Evolutionary conservation across 2,329 filamentous ascomycete species (phyloP), one percentile per base, ranked within the genome.

Genomic region (Neoascochyta sp.): DNA sequence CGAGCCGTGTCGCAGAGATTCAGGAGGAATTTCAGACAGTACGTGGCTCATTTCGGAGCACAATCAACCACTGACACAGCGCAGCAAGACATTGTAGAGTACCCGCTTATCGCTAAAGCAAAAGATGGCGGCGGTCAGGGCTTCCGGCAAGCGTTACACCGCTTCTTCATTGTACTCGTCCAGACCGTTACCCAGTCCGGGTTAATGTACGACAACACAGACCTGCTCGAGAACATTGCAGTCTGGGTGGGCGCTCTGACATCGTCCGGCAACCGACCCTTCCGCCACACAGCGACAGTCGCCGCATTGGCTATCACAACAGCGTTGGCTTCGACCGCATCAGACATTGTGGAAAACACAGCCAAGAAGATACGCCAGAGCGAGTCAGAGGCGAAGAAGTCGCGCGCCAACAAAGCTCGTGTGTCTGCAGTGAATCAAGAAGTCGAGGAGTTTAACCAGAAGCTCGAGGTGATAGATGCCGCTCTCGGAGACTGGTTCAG

Each of bases 191-290:
- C 93, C 52, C 80, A 87, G 47, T 84, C 84, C n/a, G 83, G 84
- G 14, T 67, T 86, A 12, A 68, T 98, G 28, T 94, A 94, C 66
- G 79, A 76, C 24, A 83, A 93, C 41, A 64, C 68, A 19, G 75
- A 81, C 16, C 70, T 98, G 28, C 79, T 94, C 53, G 88, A 95
- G 58, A 95, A 94, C 54, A 76, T 96, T 26, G 80, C 88, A 47
- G 75, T 86, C 35, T 98, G 92, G 92, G 73, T 95, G 38, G 82
- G 81, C 21, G 84, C 86, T 36, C 86, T 98, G 83, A 92, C 90
- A 3, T 92, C 87, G 4, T 89, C 88, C 0, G 75, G 80, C 4
- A 81, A 90, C 40, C 80, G 92, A 32, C 88, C 92, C 2, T 95
- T 98, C 64, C 78, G 92, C 43, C 92, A 98, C 63, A 98, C 92